A percentile compares a stretch with the other conserved stretches of the same genome.
Conservation (phyloP, 805 yeast species). For the Metschnikowia peoriensis region DNA sequence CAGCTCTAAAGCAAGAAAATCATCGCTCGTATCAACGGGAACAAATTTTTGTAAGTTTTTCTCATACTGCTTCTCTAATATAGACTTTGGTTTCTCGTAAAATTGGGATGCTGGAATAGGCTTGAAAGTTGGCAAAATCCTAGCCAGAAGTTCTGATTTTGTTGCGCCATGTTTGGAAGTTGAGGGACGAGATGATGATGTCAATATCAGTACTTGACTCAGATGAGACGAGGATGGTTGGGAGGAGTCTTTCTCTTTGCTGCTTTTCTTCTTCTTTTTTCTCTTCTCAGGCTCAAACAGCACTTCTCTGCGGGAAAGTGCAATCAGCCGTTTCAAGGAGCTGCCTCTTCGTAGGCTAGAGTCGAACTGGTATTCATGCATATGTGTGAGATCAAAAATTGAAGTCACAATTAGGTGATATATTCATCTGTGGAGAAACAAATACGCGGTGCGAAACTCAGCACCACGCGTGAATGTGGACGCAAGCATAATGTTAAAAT, state of each 20-base stretch:
- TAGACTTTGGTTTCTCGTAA: slow-evolving; percentile 15
- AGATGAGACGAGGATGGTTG: slow-evolving; percentile 4
- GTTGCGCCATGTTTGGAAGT: background rate
- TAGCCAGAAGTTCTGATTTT: background rate
- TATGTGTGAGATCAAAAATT: background rate
- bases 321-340: slow-evolving; percentile 6
- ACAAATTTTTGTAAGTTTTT: slow-evolving; percentile 12
- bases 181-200: slow-evolving; percentile 8
- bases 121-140: background rate
- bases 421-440: background rate
- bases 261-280: slow-evolving; percentile 2
- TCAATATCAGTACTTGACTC: slow-evolving; percentile 17
- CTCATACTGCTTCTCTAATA: slow-evolving; percentile 18
- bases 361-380: slow-evolving; percentile 14
- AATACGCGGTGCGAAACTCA: background rate
- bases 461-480: background rate
- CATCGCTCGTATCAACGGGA: slow-evolving; percentile 10
- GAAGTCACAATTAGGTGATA: background rate
- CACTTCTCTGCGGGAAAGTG: slow-evolving; percentile 15
- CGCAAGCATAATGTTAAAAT: background rate
- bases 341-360: slow-evolving; percentile 5
- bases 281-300: slow-evolving; percentile 12
- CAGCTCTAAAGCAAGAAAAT: slow-evolving; percentile 16
- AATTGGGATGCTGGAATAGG: slow-evolving; percentile 9
- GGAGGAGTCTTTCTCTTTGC: slow-evolving; percentile 1